phyloP scores from a whole-genome alignment of 176 grass and related monocot genomes.

The Oryza glumipatula region DNA sequence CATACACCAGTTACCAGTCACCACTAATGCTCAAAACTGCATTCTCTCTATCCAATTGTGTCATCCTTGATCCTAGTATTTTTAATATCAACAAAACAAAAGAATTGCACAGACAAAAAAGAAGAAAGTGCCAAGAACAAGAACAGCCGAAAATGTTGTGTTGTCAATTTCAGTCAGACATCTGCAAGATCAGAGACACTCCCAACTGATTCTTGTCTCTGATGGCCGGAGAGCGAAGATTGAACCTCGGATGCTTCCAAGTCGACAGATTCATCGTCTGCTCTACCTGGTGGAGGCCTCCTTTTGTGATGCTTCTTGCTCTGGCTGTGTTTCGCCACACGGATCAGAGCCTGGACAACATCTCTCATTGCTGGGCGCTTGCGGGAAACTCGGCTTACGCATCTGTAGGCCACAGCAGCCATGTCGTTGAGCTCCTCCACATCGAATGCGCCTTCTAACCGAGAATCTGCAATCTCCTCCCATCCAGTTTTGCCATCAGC shows the following conservation, averaged over 20 bases:
- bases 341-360: conserved; percentile 67
- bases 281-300: conserved; percentile 8
- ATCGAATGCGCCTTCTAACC: conserved; percentile 69
- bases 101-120: conserved; percentile 28
- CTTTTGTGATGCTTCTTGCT: conserved; percentile 54
- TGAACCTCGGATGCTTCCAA: conserved; percentile 62
- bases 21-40: conserved; percentile 48
- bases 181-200: conserved; percentile 71
- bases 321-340: conserved; percentile 48
- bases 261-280: conserved; percentile 59
- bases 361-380: conserved; percentile 85
- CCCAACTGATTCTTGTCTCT: conserved; percentile 71
- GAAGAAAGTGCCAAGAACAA: conserved; percentile 19
- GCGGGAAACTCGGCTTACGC: conserved; percentile 64
- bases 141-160: not conserved
- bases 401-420: conserved; percentile 74
- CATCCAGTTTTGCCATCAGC: conserved; percentile 73
- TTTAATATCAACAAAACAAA: conserved; percentile 54
- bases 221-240: conserved; percentile 58
- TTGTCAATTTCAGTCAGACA: conserved; percentile 47
- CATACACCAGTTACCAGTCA: conserved; percentile 30
- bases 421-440: conserved; percentile 80
- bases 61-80: conserved; percentile 11
- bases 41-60: conserved; percentile 36
- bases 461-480: conserved; percentile 85